Percentiles rank a stretch among this genome's conserved stretches.
phyloP scores from a whole-genome alignment of 1,139 yeast species.

The Geotrichum macrosporum region DNA sequence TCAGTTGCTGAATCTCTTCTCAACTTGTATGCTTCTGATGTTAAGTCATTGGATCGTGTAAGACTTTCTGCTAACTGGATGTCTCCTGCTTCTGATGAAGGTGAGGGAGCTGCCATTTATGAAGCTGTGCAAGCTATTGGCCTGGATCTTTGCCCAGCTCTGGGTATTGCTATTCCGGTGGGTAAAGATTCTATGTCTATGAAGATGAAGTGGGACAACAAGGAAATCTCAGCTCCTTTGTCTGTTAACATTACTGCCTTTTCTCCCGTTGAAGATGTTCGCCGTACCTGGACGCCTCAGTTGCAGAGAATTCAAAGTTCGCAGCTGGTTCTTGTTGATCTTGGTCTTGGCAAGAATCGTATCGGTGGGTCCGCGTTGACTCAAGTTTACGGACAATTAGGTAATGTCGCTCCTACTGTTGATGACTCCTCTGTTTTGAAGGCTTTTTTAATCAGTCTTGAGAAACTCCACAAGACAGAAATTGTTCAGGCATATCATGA shows the following conservation, averaged over 20 bases:
- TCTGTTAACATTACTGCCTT: conserved; percentile 92
- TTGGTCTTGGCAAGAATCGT: conserved; percentile 53
- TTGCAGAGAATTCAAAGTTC: conserved; percentile 50
- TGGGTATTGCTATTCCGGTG: conserved; percentile 91
- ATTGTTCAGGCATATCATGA: conserved; percentile 89
- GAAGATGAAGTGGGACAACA: conserved; percentile 90
- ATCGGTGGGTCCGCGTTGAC: conserved; percentile 95
- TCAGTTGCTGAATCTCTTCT: conserved; percentile 92
- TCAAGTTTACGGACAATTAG: conserved; percentile 86
- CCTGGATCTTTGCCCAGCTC: conserved; percentile 85
- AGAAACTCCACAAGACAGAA: conserved; percentile 59
- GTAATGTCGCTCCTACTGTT: conserved; percentile 78
- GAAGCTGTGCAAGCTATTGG: conserved; percentile 98
- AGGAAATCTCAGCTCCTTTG: conserved; percentile 91
- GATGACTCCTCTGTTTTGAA: conserved; percentile 62
- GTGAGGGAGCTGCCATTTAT: conserved; percentile 92
- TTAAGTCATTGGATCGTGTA: conserved; percentile 66
- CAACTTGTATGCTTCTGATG: conserved; percentile 87
- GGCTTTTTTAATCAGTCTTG: conserved; percentile 63
- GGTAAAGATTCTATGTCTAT: conserved; percentile 99
- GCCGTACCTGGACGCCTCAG: conserved; percentile 94
- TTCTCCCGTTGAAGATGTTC: conserved; percentile 78
- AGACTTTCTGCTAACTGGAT: conserved; percentile 98
- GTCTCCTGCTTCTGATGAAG: conserved; percentile 94
- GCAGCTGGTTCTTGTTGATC: conserved; percentile 72